Percentiles rank a stretch among this genome's conserved stretches.
Conservation (phyloP, 23 red algal species). For the Gracilariopsis chorda region DNA sequence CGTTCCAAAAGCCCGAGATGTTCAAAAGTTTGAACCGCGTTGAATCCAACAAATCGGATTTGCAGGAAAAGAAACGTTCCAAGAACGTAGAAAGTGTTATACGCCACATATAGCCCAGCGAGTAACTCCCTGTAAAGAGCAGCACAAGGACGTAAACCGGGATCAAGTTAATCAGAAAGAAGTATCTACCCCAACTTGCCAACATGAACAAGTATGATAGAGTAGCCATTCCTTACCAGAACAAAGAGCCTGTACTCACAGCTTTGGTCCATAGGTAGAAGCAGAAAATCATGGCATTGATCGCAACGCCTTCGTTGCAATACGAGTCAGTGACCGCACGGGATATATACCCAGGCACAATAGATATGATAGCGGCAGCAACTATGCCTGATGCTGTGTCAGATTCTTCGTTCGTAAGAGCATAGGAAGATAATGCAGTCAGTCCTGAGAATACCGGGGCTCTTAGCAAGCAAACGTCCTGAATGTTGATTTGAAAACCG, state of each 20-base stretch:
- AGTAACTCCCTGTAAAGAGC: slow-evolving; percentile 86
- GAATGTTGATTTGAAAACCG: slow-evolving; percentile 86
- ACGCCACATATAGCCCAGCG: slow-evolving; percentile 94
- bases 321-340: slow-evolving; percentile 89
- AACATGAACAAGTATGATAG: slow-evolving; percentile 99
- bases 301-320: slow-evolving; percentile 98
- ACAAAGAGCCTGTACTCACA: slow-evolving; percentile 92
- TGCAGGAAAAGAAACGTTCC: slow-evolving; percentile 98
- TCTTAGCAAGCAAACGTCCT: slow-evolving; percentile 95
- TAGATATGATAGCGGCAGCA: slow-evolving; percentile 83
- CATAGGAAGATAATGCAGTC: slow-evolving; percentile 91
- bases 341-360: slow-evolving; percentile 97
- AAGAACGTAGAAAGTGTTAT: slow-evolving; percentile 93
- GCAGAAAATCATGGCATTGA: slow-evolving; percentile 90
- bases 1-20: slow-evolving; percentile 89
- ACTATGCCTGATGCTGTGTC: slow-evolving; percentile 80
- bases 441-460: slow-evolving; percentile 88
- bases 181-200: slow-evolving; percentile 96
- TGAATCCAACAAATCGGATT: slow-evolving; percentile 99
- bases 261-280: slow-evolving; percentile 89
- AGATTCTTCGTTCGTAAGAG: slow-evolving; percentile 67
- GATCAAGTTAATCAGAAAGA: slow-evolving; percentile 98
- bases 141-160: slow-evolving; percentile 97
- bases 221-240: slow-evolving; percentile 64
- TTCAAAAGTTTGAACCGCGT: slow-evolving; percentile 88